Evolutionary conservation across 148 eudicot species (phyloP), one percentile per base, ranked within the genome.

Genomic region (Amaranthus hypochondriacus): DNA sequence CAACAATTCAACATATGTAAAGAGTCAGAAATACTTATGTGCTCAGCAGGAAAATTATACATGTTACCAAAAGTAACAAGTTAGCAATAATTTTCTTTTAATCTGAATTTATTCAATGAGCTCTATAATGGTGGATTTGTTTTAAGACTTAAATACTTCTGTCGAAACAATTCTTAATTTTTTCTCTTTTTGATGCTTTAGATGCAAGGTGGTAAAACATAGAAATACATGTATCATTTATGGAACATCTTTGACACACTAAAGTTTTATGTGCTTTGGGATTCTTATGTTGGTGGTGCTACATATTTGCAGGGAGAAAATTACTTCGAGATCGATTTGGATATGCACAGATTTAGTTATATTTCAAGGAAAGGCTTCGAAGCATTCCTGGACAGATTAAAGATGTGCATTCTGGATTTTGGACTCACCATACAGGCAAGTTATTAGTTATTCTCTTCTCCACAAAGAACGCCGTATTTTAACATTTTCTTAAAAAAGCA

Each of bases 381-480:
- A 69, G 84, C 92, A 66, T 89, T 95, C 76, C 64, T 85, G n/a
- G 89, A 84, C 54, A 85, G 97, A 83, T 74, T 95, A 59, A 95
- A 90, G 90, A 77, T 73, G 60, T 88, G 97, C 70, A 78, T 85
- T 53, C 81, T 95, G 71, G 96, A 90, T 79, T 84, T 95, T 53
- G 99, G 99, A 44, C 89, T 95, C 74, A 95, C 98, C 55, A 92
- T 92, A 74, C 98, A 95, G 96, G 97, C 79, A 86, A 84, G 88
- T 82, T 46, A 71, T 44, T 28, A 28, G 39, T 46, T 47, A 2
- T 44, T 51, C 61, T 57, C 21, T 57, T 57, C 21, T 57, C 21
- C 15, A 3, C 13, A 0, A 57, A 14, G 13, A 58, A 14, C 4
- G 46, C 6, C 28, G 7, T 43, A 15, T 6, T 3, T 28, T 28